Conservation (phyloP, 257 asterid genomes). For the Primulina tabacum region DNA sequence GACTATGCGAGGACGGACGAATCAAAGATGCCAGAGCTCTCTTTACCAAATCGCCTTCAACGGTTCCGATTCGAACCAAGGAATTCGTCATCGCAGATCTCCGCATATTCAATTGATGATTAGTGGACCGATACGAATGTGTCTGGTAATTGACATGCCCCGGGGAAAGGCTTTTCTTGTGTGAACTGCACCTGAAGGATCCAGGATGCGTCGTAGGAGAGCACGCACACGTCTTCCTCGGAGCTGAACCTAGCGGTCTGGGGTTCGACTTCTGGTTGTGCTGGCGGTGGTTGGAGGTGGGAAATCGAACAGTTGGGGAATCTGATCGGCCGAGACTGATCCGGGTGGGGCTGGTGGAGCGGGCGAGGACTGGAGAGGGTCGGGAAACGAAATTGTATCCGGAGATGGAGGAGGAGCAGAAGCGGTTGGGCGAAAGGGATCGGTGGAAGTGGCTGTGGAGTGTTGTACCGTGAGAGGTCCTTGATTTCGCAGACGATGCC, state of each 20-base stretch:
- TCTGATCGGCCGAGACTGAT: constrained; percentile 65
- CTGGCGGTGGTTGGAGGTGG: constrained; percentile 50
- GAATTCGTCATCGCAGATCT: constrained; percentile 98
- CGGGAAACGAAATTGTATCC: constrained; percentile 30
- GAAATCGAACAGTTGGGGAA: constrained; percentile 66
- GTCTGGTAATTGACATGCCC: constrained; percentile 25
- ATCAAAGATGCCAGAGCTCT: constrained; percentile 83
- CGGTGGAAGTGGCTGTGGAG: constrained; percentile 55
- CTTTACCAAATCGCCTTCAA: constrained; percentile 80
- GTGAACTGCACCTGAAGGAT: constrained; percentile 59
- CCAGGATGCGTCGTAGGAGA: constrained; percentile 76
- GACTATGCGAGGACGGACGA: constrained; percentile 75
- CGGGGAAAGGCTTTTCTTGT: constrained; percentile 34
- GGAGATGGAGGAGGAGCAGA: constrained; percentile 65
- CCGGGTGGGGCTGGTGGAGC: constrained; percentile 76
- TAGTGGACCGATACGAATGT: constrained; percentile 44
- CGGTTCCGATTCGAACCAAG: constrained; percentile 87
- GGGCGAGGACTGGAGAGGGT: constrained; percentile 25
- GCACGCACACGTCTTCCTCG: constrained; percentile 60
- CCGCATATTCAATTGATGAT: constrained; percentile 65
- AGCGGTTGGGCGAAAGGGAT: constrained; percentile 66
- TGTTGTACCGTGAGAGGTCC: constrained; percentile 47
- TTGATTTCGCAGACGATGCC: constrained; percentile 51
- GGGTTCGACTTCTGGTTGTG: constrained; percentile 37
- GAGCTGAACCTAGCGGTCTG: constrained; percentile 31